Evolutionary conservation across 2,329 filamentous ascomycete species (phyloP).

Genomic region (Verticillium nonalfalfae): DNA sequence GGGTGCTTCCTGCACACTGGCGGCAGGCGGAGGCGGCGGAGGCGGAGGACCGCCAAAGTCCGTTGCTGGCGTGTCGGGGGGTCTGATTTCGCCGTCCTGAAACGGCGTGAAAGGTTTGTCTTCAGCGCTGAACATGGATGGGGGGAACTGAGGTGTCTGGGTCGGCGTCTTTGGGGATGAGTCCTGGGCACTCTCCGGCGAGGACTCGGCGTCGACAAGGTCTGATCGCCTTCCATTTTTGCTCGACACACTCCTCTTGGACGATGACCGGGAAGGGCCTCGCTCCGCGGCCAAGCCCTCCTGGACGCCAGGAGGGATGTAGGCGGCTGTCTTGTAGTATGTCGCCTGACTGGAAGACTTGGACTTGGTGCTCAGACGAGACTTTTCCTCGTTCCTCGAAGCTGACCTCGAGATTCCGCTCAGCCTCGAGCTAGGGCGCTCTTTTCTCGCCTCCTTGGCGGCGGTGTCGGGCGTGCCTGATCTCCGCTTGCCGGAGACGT

Average conservation of each 20-base stretch:
- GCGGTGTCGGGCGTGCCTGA: slow-evolving; percentile 19
- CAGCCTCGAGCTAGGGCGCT: slow-evolving; percentile 35
- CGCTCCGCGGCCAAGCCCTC: slow-evolving; percentile 15
- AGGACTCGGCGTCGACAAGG: slow-evolving; percentile 31
- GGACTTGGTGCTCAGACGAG: slow-evolving; percentile 48
- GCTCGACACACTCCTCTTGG: slow-evolving; percentile 21
- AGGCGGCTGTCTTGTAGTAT: slow-evolving; percentile 32
- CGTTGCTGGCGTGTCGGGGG: slow-evolving; percentile 32
- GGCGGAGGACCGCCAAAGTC: slow-evolving; percentile 30
- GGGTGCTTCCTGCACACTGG: slow-evolving; percentile 64
- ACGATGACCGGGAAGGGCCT: slow-evolving; percentile 12
- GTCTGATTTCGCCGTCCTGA: slow-evolving; percentile 28
- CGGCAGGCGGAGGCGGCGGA: slow-evolving; percentile 66
- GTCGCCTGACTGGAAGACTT: slow-evolving; percentile 54
- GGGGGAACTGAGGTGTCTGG: slow-evolving; percentile 44
- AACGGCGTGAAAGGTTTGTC: slow-evolving; percentile 28
- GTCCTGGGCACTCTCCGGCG: slow-evolving; percentile 40
- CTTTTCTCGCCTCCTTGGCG: slow-evolving; percentile 16
- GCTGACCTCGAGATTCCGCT: slow-evolving; percentile 36
- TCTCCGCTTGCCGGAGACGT: slow-evolving; percentile 38
- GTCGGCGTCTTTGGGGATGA: slow-evolving; percentile 59
- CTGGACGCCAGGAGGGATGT: slow-evolving; percentile 16
- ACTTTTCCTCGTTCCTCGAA: slow-evolving; percentile 42
- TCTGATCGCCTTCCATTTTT: slow-evolving; percentile 41
- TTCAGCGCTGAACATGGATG: slow-evolving; percentile 27